Evolutionary conservation across 2,329 filamentous ascomycete species (phyloP).

Genomic region (Aspergillus pseudoterreus): DNA sequence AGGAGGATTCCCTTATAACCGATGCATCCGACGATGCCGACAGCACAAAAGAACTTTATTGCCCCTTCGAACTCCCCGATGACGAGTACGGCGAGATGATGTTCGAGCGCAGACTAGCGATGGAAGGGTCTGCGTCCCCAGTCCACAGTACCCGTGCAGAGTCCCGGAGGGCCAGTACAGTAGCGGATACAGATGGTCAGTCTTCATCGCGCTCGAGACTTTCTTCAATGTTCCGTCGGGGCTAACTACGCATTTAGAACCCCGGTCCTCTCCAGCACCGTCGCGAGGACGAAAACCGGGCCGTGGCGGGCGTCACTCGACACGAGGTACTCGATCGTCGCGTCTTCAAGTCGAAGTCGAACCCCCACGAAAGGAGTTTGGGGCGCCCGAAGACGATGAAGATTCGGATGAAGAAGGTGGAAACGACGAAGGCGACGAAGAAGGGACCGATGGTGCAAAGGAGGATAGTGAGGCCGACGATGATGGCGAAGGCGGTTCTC

Average conservation of each 20-base stretch:
- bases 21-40: constrained; percentile 55
- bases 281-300: constrained; percentile 36
- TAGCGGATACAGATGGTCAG: constrained; percentile 47
- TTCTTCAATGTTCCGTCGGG: neutral
- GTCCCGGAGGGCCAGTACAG: constrained; percentile 42
- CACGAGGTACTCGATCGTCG: constrained; percentile 36
- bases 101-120: constrained; percentile 45
- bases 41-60: constrained; percentile 53
- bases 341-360: constrained; percentile 39
- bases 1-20: constrained; percentile 55
- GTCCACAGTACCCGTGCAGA: constrained; percentile 31
- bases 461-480: constrained; percentile 38
- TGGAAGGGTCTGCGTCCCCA: constrained; percentile 42
- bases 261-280: constrained; percentile 41
- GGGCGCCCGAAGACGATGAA: constrained; percentile 35
- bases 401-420: constrained; percentile 36
- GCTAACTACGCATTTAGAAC: constrained; percentile 26
- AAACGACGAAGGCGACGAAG: constrained; percentile 38
- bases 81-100: constrained; percentile 47
- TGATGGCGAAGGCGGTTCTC: constrained; percentile 35
- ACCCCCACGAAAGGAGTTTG: constrained; percentile 26
- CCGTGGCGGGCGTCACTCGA: constrained; percentile 30
- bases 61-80: constrained; percentile 62
- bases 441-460: constrained; percentile 33
- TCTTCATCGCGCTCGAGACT: neutral